Evolutionary conservation across 768 basidiomycete genomes (phyloP).

Genomic region (Cystobasidiopsis lactophilus): DNA sequence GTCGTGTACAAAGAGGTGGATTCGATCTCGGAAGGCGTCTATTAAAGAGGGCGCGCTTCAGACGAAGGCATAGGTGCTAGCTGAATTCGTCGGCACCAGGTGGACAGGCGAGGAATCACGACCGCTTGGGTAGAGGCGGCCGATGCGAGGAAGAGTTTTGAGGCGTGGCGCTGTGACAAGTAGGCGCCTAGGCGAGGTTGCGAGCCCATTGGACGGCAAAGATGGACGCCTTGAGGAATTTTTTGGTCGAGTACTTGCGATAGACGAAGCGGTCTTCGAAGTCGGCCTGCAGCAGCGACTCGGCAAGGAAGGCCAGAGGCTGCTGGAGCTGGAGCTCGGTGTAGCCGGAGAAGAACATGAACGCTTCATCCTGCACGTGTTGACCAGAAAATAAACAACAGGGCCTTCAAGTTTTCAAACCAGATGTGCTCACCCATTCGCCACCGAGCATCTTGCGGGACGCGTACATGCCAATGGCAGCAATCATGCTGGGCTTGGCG

Average conservation of each 20-base stretch:
- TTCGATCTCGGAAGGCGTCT: no score
- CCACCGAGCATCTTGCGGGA: constrained; percentile 82
- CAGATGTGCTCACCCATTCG: constrained; percentile 58
- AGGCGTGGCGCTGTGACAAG: no score
- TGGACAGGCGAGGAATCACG: no score
- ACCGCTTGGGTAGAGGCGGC: no score
- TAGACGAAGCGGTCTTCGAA: constrained; percentile 72
- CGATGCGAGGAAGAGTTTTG: no score
- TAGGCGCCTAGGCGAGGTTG: no score
- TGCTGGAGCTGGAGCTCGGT: constrained; percentile 67
- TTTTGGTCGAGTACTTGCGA: constrained; percentile 94
- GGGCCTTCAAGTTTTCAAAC: constrained; percentile 9
- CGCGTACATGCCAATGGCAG: constrained; percentile 93
- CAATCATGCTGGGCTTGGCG: constrained; percentile 77
- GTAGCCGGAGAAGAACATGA: constrained; percentile 78
- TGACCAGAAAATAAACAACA: background rate
- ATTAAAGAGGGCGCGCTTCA: background rate
- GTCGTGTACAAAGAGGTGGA: no score
- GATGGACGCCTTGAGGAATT: constrained; percentile 54
- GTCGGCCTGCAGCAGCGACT: constrained; percentile 54
- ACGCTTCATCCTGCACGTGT: constrained; percentile 49
- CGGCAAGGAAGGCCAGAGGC: constrained; percentile 59
- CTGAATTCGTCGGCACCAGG: no score
- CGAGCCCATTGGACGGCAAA: constrained; percentile 30
- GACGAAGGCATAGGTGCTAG: background rate